A percentile compares a stretch with the other conserved stretches of the same genome.
Evolutionary conservation across 2,329 filamentous ascomycete genomes (phyloP).

Genomic region (Parafenestella ontariensis): DNA sequence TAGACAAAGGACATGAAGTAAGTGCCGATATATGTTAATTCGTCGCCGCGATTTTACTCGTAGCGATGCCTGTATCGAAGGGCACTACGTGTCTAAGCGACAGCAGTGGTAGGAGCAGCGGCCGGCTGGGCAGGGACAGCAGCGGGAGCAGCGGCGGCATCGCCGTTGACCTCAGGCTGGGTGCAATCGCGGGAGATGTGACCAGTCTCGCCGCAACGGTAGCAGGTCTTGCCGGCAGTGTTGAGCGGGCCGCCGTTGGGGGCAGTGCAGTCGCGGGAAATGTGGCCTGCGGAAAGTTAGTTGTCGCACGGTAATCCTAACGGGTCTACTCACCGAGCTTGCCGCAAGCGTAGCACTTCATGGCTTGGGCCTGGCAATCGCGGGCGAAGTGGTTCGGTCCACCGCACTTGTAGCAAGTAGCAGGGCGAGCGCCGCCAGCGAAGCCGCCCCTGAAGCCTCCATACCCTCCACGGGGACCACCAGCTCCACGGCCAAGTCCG

Average conservation of each 20-base stretch:
- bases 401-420: constrained; percentile 74
- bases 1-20: constrained; percentile 20
- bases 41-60: constrained; percentile 29
- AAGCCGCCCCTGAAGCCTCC: constrained; percentile 78
- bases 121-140: constrained; percentile 46
- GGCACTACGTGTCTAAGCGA: constrained; percentile 36
- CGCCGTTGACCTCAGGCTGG: constrained; percentile 67
- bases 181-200: constrained; percentile 97
- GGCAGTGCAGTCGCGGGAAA: constrained; percentile 92
- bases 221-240: constrained; percentile 97
- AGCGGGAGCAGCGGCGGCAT: constrained; percentile 37
- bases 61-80: constrained; percentile 4
- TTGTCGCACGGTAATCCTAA: not conserved
- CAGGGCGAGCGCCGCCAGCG: constrained; percentile 69
- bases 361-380: constrained; percentile 96
- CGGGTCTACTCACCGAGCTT: constrained; percentile 64
- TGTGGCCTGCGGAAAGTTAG: constrained; percentile 67
- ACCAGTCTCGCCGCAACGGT: constrained; percentile 93
- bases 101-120: constrained; percentile 51
- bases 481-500: constrained; percentile 64
- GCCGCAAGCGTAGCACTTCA: constrained; percentile 98
- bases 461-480: constrained; percentile 75
- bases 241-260: constrained; percentile 95
- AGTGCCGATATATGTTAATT: constrained; percentile 12
- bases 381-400: constrained; percentile 97